Evolutionary conservation across 352 stramenopile species (phyloP), one percentile per base, ranked within the genome.

Genomic region (Globisporangium cederbergense): DNA sequence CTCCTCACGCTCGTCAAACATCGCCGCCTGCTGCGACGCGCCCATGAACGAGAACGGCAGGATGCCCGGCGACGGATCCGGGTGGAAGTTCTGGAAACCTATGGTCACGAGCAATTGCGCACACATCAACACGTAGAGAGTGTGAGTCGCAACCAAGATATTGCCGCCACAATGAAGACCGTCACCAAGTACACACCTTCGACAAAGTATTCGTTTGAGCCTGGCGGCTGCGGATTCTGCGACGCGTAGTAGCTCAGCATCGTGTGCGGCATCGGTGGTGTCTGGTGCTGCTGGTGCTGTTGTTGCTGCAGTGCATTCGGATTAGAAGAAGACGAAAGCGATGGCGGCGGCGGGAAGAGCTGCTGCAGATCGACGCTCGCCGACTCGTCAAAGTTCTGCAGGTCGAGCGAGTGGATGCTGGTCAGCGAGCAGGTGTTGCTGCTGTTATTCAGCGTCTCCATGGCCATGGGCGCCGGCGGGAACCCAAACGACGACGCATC

Each of bases 341-440:
- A 7, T 36, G 43, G n/a, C 11, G 25, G 25, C 1, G 49, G 14
- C 14, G 65, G 51, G 51, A 70, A 70, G 32, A 70, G 49, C 53
- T 70, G 65, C 60, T 70, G 65, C 4, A 70, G 49, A 46, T 70
- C 65, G 22, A 70, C 51, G 14, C 51, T 62, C 22, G 45, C 51
- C 2, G 59, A 54, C 32, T 70, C 65, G 43, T 70, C 65, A 20
- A 70, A 70, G 34, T 70, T 47, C 53, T 70, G 65, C 43, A 70
- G 10, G 22, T 70, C 65, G 13, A 70, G 36, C 43, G 59, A 34
- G 20, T 66, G 47, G 20, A 51, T 43, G 45, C 60, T 45, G 62
- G 36, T 65, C 53, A 70, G 51, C 13, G 34, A 32, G 20, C 47
- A 34, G 22, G 6, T 55, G 49, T 36, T 38, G 22, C 13, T 57